Evolutionary conservation across 768 basidiomycete genomes (phyloP).

Genomic region (Trametes punicea): DNA sequence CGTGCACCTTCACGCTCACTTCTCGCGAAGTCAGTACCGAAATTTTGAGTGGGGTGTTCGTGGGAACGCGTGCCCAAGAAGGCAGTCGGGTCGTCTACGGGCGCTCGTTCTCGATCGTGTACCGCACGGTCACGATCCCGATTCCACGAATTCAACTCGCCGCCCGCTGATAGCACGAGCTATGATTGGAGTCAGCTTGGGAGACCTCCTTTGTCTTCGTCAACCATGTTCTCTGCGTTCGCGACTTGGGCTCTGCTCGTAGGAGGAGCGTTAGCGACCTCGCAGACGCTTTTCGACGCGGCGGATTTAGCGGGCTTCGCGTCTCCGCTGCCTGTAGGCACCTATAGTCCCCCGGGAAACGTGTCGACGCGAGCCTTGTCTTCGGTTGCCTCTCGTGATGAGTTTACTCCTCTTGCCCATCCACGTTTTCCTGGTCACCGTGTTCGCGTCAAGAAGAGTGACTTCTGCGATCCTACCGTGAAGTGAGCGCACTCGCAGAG

Average conservation of each 20-base stretch:
- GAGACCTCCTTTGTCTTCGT: background rate
- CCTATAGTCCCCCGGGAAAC: constrained; percentile 1
- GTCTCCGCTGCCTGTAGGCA: background rate
- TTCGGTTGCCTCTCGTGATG: constrained; percentile 26
- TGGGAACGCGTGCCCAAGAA: constrained; percentile 12
- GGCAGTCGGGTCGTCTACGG: background rate
- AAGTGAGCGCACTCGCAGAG: constrained; percentile 34
- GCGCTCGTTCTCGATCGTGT: background rate
- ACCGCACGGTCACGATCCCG: constrained; percentile 1
- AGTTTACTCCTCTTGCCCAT: constrained; percentile 30
- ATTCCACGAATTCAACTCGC: background rate
- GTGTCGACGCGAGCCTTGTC: constrained; percentile 23
- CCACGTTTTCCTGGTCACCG: constrained; percentile 50
- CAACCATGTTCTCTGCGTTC: constrained; percentile 11
- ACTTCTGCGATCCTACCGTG: constrained; percentile 64
- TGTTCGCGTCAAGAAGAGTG: constrained; percentile 57
- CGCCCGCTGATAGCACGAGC: background rate
- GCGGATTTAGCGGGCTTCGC: background rate
- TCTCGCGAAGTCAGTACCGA: constrained; percentile 17
- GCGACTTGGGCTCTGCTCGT: background rate
- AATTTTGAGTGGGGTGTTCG: constrained; percentile 14
- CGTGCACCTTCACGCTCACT: background rate
- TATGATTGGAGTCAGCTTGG: background rate
- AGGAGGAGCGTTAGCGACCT: background rate
- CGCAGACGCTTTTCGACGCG: constrained; percentile 3